phyloP scores from a whole-genome alignment of 192 early-diverging fungal species.

The Entomortierella beljakovae region DNA sequence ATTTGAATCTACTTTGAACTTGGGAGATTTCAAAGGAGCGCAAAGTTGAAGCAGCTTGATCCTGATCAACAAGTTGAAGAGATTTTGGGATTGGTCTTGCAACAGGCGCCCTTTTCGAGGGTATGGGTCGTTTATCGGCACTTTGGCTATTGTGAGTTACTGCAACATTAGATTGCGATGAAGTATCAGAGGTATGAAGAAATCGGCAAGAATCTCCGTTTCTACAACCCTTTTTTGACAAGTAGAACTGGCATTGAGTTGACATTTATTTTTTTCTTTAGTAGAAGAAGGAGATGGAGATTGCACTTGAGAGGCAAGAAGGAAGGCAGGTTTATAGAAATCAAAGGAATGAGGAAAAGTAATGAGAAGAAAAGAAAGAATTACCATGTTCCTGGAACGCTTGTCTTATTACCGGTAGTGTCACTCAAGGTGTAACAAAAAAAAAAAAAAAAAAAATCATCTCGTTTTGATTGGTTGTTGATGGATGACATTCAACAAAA shows the following conservation, averaged over 20 bases:
- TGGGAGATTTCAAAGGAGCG: slow-evolving; percentile 41
- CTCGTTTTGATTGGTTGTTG: too few species aligned
- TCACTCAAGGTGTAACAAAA: too few species aligned
- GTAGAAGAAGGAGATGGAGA: too few species aligned
- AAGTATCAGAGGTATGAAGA: not conserved
- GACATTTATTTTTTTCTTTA: not conserved
- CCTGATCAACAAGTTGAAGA: slow-evolving; percentile 11
- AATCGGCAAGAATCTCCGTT: slow-evolving; percentile 25
- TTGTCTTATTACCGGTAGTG: too few species aligned
- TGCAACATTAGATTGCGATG: not conserved
- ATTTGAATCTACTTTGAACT: slow-evolving; percentile 19
- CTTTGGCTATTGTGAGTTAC: not conserved
- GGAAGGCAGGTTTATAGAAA: not conserved
- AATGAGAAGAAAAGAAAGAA: not conserved
- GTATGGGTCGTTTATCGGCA: too few species aligned
- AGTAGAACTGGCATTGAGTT: slow-evolving; percentile 22
- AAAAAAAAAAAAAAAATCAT: too few species aligned
- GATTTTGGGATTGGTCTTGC: slow-evolving; percentile 22
- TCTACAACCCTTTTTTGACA: slow-evolving; percentile 26
- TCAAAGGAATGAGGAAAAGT: not conserved
- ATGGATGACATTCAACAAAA: too few species aligned
- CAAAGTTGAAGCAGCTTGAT: not conserved
- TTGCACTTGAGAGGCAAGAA: not conserved
- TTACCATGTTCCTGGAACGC: too few species aligned
- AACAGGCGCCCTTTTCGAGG: slow-evolving; percentile 15